Base-by-base conservation (phyloP, 352 stramenopile species). In the Elongisporangium senticosum region DNA sequence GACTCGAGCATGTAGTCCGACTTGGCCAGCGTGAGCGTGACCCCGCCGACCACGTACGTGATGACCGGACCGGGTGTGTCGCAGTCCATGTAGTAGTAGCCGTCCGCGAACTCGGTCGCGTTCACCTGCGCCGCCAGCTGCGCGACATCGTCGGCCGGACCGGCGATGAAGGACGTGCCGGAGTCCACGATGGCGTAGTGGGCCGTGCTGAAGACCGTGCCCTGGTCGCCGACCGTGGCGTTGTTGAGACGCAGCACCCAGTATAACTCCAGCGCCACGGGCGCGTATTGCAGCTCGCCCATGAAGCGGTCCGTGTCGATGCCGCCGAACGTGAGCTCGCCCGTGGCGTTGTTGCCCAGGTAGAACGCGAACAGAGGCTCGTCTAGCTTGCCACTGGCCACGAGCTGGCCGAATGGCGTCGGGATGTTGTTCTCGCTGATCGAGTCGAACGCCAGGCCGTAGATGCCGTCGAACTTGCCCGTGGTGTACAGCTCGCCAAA, bases 381-480 rank as follows among this genome's bases (percentile, higher is more conserved):
- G 55, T 91, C 79, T 21, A 98, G 67, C 21, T 75, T 53, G 19
- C 77, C 77, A 56, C 96, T 73, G 43, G 93, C 77, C 51, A 98
- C 86, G 37, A 98, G 66, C 53, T 93, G 87, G 53, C 97, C 75
- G 65, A 98, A 97, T 15, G 93, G 85, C 15, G 94, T 98, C 50
- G 79, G 75, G 1, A 93, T 65, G 56, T 85, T 75, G 53, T 86
- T 85, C 24, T 97, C 80, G 33, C 73, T 88, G 56, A 98, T 89
- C 14, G 77, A 74, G 51, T 94, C 84, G 61, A 98, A 98, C 37
- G 82, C 96, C 7, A 98, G 68, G 52, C 95, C 96, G 52, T 98
- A 82, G 61, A 98, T 97, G 43, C 96, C 96, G 77, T 98, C 96
- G 67, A 98, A 98, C 52, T 98, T 94, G 58, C 87, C 88, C 8